These are phyloP conservation scores for Saccharomycopsis hybrid DNA, from an alignment of 1,139 yeast genomes.

Conservation along the genomic window DNA sequence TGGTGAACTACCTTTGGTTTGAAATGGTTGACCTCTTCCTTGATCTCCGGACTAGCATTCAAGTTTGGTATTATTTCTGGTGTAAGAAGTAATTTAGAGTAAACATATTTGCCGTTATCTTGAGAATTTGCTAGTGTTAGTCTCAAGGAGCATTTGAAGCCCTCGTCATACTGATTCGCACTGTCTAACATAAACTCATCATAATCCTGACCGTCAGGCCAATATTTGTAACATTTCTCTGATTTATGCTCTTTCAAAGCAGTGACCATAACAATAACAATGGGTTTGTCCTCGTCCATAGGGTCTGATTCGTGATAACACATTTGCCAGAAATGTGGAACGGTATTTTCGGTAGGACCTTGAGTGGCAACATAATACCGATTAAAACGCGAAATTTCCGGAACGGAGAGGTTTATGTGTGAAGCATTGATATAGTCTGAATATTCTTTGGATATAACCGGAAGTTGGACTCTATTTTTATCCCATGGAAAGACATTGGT, in stretches of 20 bases:
- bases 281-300: slow-evolving; percentile 33
- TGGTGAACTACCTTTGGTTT: slow-evolving; percentile 42
- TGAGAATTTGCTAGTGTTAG: slow-evolving; percentile 24
- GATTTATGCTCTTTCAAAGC: slow-evolving; percentile 57
- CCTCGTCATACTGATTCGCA: slow-evolving; percentile 20
- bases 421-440: slow-evolving; percentile 45
- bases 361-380: slow-evolving; percentile 51
- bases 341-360: slow-evolving; percentile 64
- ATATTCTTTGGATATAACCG: slow-evolving; percentile 26
- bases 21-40: slow-evolving; percentile 18
- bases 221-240: slow-evolving; percentile 68
- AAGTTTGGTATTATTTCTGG: slow-evolving; percentile 16
- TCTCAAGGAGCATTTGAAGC: slow-evolving; percentile 22
- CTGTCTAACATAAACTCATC: slow-evolving; percentile 18
- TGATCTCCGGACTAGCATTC: slow-evolving; percentile 5
- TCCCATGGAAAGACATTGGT: slow-evolving; percentile 56
- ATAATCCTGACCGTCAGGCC: slow-evolving; percentile 42
- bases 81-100: slow-evolving; percentile 21
- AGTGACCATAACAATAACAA: slow-evolving; percentile 81
- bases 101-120: slow-evolving; percentile 20
- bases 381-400: slow-evolving; percentile 22
- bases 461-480: slow-evolving; percentile 42
- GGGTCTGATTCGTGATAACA: slow-evolving; percentile 42
- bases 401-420: slow-evolving; percentile 27
- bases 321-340: slow-evolving; percentile 84